phyloP scores from a whole-genome alignment of 176 grass and related monocot species.

The Poa pratensis region DNA sequence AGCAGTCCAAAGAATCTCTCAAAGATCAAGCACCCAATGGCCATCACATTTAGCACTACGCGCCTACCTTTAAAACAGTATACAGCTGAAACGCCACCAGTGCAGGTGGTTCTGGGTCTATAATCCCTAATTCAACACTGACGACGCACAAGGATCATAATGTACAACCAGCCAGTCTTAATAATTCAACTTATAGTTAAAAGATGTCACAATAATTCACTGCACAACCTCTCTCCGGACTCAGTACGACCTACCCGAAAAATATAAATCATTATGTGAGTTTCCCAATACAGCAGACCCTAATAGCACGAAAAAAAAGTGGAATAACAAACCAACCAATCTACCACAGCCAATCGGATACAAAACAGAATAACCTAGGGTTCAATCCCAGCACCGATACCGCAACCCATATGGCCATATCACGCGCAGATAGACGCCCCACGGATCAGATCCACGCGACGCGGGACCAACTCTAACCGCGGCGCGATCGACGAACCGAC shows the following conservation, averaged over 20 bases:
- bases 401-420: neutral
- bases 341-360: neutral
- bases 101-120: neutral
- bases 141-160: neutral
- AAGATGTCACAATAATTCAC: neutral
- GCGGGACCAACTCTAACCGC: neutral
- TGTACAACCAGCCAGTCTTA: neutral
- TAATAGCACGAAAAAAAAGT: neutral
- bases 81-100: neutral
- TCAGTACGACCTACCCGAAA: neutral
- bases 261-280: neutral
- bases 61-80: neutral
- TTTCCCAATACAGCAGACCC: neutral
- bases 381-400: neutral
- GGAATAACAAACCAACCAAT: neutral
- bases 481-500: constrained; percentile 22
- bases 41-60: neutral
- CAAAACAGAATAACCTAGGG: neutral
- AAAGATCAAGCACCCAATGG: neutral
- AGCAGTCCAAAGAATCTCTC: neutral
- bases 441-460: neutral
- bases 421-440: neutral
- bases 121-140: neutral
- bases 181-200: neutral
- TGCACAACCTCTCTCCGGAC: neutral